Evolutionary conservation across 345 rosid species (phyloP).

Genomic region (Lepidium africanum): DNA sequence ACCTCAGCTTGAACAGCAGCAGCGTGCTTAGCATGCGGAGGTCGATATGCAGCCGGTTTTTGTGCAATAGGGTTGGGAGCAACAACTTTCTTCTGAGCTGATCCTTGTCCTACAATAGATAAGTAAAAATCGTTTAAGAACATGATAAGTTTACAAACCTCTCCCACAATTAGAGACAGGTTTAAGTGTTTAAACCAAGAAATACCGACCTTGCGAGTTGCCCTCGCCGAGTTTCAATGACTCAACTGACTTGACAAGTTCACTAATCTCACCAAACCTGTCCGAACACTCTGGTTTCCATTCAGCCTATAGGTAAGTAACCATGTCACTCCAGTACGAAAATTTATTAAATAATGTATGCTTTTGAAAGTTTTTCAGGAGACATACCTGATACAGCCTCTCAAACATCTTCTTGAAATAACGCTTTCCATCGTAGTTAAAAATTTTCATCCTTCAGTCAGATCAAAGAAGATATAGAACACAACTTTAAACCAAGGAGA

Average conservation of each 20-base stretch:
- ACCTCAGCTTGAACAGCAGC: constrained; percentile 89
- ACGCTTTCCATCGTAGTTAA: constrained; percentile 69
- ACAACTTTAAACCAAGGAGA: neutral
- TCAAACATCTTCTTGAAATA: constrained; percentile 76
- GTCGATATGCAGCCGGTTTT: constrained; percentile 91
- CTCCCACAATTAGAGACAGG: neutral
- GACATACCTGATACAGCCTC: constrained; percentile 76
- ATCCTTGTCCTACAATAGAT: constrained; percentile 46
- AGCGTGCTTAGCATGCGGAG: constrained; percentile 83
- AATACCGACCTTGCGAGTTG: constrained; percentile 53
- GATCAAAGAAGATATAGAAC: neutral
- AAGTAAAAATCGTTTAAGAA: neutral
- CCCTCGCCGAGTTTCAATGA: constrained; percentile 54
- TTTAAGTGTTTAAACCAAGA: neutral
- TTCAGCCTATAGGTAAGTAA: constrained; percentile 48
- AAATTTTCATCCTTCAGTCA: constrained; percentile 69
- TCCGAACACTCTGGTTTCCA: constrained; percentile 88
- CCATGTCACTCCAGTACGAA: constrained; percentile 1
- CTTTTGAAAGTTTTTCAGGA: neutral
- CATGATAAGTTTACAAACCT: neutral
- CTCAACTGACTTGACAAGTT: constrained; percentile 53
- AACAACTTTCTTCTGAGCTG: constrained; percentile 42
- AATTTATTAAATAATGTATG: neutral
- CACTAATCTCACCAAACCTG: constrained; percentile 61
- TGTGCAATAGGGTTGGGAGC: constrained; percentile 35